phyloP scores from a whole-genome alignment of 768 basidiomycete genomes.

The Mycena filopes region DNA sequence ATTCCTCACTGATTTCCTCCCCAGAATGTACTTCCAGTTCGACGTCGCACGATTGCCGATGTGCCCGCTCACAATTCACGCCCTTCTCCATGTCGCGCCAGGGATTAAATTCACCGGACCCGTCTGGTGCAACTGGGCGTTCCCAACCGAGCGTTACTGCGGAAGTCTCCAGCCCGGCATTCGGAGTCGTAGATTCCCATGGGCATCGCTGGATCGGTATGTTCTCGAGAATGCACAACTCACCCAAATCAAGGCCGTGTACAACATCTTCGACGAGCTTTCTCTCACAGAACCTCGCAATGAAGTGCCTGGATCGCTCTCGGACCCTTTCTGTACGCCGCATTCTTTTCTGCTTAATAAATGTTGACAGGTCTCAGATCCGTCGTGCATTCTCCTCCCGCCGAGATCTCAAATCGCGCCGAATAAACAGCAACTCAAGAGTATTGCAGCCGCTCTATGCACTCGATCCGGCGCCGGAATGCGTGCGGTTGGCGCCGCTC shows the following conservation, averaged over 20 bases:
- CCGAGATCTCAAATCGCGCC: conserved; percentile 21
- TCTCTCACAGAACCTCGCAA: neutral
- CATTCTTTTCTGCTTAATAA: neutral
- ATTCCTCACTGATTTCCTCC: neutral
- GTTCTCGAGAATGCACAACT: conserved; percentile 11
- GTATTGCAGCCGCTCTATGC: conserved; percentile 36
- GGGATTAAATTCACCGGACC: too few species aligned
- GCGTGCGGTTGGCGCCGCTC: conserved; percentile 19
- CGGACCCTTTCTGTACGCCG: neutral
- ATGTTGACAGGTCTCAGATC: conserved; percentile 31
- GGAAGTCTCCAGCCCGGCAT: conserved; percentile 15
- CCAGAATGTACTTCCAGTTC: neutral
- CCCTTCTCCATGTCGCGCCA: neutral
- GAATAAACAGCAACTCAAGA: neutral
- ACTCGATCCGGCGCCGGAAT: conserved; percentile 28
- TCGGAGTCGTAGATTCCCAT: conserved; percentile 14
- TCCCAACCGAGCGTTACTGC: conserved; percentile 6
- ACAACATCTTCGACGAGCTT: conserved; percentile 10
- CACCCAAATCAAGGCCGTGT: conserved; percentile 5
- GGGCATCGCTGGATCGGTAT: conserved; percentile 4
- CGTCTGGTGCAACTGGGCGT: neutral
- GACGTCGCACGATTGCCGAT: neutral
- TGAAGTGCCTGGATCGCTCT: neutral
- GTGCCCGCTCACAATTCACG: neutral
- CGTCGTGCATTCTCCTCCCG: conserved; percentile 41